Evolutionary conservation across 2,329 filamentous ascomycete genomes (phyloP).

Genomic region (Diplodia seriata): DNA sequence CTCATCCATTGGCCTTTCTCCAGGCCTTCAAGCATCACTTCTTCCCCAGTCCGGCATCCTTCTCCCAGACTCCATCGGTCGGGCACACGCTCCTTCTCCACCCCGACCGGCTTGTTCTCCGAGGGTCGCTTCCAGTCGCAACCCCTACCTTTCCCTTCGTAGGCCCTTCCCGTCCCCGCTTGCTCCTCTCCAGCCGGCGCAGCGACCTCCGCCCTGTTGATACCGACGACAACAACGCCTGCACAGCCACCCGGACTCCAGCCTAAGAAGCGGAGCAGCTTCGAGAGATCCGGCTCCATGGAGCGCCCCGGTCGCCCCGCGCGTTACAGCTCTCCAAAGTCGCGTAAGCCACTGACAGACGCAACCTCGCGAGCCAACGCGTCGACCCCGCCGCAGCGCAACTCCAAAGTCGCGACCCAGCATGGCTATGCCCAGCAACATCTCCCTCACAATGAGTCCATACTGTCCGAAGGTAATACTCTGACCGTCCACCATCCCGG

Average conservation of each 20-base stretch:
- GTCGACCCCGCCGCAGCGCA: constrained; percentile 32
- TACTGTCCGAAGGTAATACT: constrained; percentile 51
- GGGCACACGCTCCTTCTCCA: constrained; percentile 8
- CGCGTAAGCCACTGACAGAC: constrained; percentile 44
- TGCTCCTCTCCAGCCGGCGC: constrained; percentile 1
- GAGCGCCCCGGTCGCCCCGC: constrained; percentile 36
- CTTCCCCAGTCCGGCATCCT: constrained; percentile 7
- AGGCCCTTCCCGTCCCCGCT: neutral
- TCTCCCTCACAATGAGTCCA: constrained; percentile 54
- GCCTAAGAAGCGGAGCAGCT: neutral
- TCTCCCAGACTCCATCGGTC: constrained; percentile 9
- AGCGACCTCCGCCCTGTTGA: neutral
- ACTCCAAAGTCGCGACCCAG: constrained; percentile 13
- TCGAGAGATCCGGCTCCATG: constrained; percentile 38
- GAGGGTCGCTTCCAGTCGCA: neutral
- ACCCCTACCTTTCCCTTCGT: neutral
- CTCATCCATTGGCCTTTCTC: constrained; percentile 17
- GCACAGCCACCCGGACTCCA: neutral
- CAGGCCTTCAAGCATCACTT: constrained; percentile 9
- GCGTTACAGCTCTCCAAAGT: constrained; percentile 44
- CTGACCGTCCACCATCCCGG: constrained; percentile 49
- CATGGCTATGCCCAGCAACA: constrained; percentile 29
- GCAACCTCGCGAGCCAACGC: constrained; percentile 45
- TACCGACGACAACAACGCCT: neutral
- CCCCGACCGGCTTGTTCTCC: neutral